Evolutionary conservation across 2,329 filamentous ascomycete species (phyloP), one percentile per base, ranked within the genome.

Genomic region (Exophiala calicioides): DNA sequence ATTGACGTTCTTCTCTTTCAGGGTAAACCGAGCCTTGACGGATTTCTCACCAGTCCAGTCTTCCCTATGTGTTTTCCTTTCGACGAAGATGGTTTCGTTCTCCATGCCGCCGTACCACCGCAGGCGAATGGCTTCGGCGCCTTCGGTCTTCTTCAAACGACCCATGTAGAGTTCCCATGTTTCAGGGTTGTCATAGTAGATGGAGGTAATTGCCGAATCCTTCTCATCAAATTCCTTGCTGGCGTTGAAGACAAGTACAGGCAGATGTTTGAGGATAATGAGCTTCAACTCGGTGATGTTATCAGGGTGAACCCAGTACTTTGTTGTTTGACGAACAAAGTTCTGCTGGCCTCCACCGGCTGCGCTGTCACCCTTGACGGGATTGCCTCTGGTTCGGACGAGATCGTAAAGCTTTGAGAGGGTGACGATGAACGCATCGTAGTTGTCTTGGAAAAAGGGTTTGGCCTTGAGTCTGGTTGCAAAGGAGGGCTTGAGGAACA

Each of bases 41-140:
- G 91, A 97, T 72, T 97, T 95, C 68, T 98, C 93, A 48, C 93
- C 93, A 0, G 93, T 98, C 93, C 93, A 98, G 67, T 98, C 93
- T 68, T 98, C 93, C 29, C 93, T 85, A 73, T 98, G 93, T 1
- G 93, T 98, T 72, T 98, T 98, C 53, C 93, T 82, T 74, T 98
- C 93, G 18, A 98, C 86, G 62, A 97, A 98, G 47, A 97, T 94
- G 44, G 88, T 93, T 64, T 97, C 90, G 42, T 77, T 89, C 60
- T 93, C 83, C 91, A 98, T 96, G 31, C 88, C 90, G 50, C 93
- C 93, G 63, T 98, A 98, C 93, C 93, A 98, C 57, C 93, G 82
- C 50, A 98, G 77, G 63, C 93, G 89, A 58, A 97, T 95, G 4
- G 93, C 93, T 70, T 98, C 93, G 2, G 93, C 93, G 37, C 93